Base-by-base conservation (phyloP, 73 alveolate genomes). In the Paramecium octaurelia region DNA sequence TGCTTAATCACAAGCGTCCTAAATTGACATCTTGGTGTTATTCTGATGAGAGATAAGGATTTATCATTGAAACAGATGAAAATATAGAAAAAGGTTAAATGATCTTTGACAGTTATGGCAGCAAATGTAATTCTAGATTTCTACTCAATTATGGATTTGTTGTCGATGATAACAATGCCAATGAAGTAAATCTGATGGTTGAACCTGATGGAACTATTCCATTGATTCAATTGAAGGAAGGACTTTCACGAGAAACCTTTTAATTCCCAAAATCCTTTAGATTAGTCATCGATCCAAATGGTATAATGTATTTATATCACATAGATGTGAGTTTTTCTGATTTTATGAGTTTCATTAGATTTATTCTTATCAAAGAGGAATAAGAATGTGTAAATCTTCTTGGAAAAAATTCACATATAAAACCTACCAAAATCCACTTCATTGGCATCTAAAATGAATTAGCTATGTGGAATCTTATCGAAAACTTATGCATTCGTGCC, bases 1-100 rank as follows among this genome's bases (percentile, higher is more conserved):
- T 98, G 98, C 97, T 98, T 76, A 98, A 98, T 93, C 99, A 98
- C 83, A 94, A 94, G 83, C 88, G 99, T 43, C 99, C 99, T 1
- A 96, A 98, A 87, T 95, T 96, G 83, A 98, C 99, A 9, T 93
- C 98, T 24, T 98, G 99, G 99, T 94, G 93, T 57, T 98, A 94
- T 86, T 96, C 94, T 92, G 98, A 98, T 76, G 96, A 92, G 8
- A 91, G 73, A 92, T 88, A 93, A 36, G 98, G 99, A 14, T 98
- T 98, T 86, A 93, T 97, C 6, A 95, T 98, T 50, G 98, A 98
- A 84, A 98, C 99, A 20, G 89, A 94, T 38, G 99, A 95, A 85
- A 97, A 97, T 84, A 96, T 98, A 86, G 87, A 90, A 54, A 70
- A 93, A 70, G 99, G 98, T 5, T 95, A 88, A 34, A 97, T 96